A percentile compares a stretch with the other conserved stretches of the same genome.
Conservation (phyloP, 2,329 filamentous ascomycete genomes). For the Aspergillus hortae region DNA sequence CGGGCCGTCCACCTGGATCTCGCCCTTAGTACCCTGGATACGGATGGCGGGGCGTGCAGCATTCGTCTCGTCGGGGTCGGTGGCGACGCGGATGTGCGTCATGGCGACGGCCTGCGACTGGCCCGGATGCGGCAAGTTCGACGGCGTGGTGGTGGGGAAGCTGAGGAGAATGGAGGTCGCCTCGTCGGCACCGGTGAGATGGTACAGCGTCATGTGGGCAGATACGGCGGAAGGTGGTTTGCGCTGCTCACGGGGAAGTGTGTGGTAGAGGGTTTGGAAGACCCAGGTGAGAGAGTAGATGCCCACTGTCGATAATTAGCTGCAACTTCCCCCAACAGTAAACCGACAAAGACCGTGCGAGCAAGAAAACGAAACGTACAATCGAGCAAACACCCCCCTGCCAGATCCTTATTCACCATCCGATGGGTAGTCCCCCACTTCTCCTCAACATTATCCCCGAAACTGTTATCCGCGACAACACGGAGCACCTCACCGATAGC, state of each 20-base stretch:
- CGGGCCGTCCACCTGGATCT: constrained; percentile 74
- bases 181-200: constrained; percentile 71
- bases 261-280: constrained; percentile 83
- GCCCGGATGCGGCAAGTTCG: constrained; percentile 33
- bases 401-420: constrained; percentile 79
- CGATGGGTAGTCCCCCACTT: constrained; percentile 62
- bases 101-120: constrained; percentile 70
- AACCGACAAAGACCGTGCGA: not conserved
- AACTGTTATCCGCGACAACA: constrained; percentile 59
- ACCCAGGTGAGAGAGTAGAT: constrained; percentile 90
- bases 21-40: constrained; percentile 75
- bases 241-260: constrained; percentile 61
- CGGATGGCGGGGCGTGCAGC: constrained; percentile 65
- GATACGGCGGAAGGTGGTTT: constrained; percentile 63
- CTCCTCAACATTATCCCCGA: constrained; percentile 59
- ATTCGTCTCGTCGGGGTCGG: constrained; percentile 59
- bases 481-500: constrained; percentile 58
- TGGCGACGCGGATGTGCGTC: constrained; percentile 60
- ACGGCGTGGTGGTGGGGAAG: constrained; percentile 60
- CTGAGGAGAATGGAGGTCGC: constrained; percentile 72
- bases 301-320: constrained; percentile 51
- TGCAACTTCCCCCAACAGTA: not conserved
- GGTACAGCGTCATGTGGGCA: constrained; percentile 67
- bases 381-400: constrained; percentile 78
- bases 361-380: constrained; percentile 32